These are phyloP conservation scores for Balakata baccata DNA, from an alignment of 345 rosid genomes.

Conservation along the genomic window DNA sequence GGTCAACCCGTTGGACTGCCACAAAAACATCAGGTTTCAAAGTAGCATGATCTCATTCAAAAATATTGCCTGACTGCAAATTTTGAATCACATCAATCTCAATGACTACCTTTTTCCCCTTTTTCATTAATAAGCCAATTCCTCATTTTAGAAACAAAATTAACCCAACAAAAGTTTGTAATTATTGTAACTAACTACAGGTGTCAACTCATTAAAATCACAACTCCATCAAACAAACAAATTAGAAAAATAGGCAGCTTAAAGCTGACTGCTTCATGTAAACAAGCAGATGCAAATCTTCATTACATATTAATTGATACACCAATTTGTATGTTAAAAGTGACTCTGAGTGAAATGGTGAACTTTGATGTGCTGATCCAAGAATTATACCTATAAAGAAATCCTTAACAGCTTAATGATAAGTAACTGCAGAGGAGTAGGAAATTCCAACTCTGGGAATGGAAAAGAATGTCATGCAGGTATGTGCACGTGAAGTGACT, in stretches of 20 bases:
- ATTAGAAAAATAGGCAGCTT: not conserved
- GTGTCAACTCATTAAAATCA: too few species aligned
- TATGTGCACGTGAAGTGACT: constrained; percentile 84
- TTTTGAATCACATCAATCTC: not conserved
- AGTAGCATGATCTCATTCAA: too few species aligned
- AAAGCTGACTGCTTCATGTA: not conserved
- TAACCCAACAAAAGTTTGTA: not conserved
- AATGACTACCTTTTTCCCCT: not conserved
- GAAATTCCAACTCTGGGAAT: constrained; percentile 82
- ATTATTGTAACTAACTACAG: not conserved
- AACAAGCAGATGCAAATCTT: not conserved
- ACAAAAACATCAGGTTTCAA: too few species aligned
- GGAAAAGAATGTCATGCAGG: constrained; percentile 79
- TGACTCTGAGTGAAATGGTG: not conserved
- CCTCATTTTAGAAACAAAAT: not conserved
- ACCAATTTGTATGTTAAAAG: not conserved
- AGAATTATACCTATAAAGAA: too few species aligned
- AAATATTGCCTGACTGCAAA: not conserved
- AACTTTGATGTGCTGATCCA: not conserved
- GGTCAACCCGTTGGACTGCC: not conserved
- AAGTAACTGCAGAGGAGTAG: too few species aligned
- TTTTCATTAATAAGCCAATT: too few species aligned
- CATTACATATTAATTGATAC: not conserved
- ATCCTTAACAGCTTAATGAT: too few species aligned
- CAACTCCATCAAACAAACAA: not conserved